Evolutionary conservation across 2,329 filamentous ascomycete genomes (phyloP), one percentile per base, ranked within the genome.

Genomic region (Stagonosporopsis vannaccii): DNA sequence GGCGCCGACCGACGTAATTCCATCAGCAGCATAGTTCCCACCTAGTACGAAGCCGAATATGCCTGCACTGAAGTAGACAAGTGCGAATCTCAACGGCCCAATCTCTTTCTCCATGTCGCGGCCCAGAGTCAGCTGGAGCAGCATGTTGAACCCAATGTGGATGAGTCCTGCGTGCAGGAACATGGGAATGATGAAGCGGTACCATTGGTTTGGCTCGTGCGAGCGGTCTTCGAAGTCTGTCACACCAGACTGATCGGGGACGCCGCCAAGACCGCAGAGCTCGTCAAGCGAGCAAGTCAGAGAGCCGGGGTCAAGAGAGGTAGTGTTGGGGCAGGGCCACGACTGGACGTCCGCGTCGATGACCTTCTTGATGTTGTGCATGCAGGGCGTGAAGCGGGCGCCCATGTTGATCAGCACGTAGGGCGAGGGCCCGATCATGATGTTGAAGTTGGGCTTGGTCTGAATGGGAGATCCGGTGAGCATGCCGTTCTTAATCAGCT

Each of bases 361-460:
- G 32, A 93, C 81, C 42, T 82, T 84, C 39, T 84, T 75, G 62
- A 90, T 84, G 66, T 90, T 92, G 80, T 94, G 93, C 95, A 99
- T 99, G 77, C 95, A 99, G 6, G 93, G 91, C 3, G 90, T 86
- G 73, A 91, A 99, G 59, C 95, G 88, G 36, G 93, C 91, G 56
- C 95, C 95, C 91, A 99, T 97, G 76, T 96, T 96, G 80, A 98
- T 97, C 68, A 96, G 86, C 22, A 98, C 87, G 66, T 92, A 91
- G 1, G 88, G 85, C 5, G 93, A 97, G 1, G 95, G 95, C 0
- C 95, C 95, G 70, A 99, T 97, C 92, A 99, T 97, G 56, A 91
- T 90, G 78, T 98, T 99, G 80, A 99, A 96, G 15, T 83, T 84
- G 1, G 95, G 95, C 52, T 94, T 85, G 48, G 87, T 93, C 78